These are phyloP conservation scores for Lomentospora prolificans DNA, from an alignment of 2,329 filamentous ascomycete genomes.

Conservation along the genomic window DNA sequence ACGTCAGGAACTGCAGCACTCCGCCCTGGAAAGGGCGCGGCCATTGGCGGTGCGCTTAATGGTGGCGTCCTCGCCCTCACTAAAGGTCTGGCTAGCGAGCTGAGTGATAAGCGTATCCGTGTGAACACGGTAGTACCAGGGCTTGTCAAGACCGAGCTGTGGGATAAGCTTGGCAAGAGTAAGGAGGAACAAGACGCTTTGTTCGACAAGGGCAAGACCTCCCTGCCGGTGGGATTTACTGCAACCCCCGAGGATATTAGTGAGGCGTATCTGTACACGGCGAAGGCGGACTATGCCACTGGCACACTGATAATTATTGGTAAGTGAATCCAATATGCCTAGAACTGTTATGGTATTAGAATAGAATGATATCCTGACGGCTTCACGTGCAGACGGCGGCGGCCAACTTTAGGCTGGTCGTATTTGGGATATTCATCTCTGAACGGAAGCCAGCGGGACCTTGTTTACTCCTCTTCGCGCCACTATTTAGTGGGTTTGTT, in stretches of 20 bases:
- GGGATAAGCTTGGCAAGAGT: conserved; percentile 20
- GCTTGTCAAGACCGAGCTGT: conserved; percentile 21
- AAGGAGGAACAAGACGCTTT: conserved; percentile 18
- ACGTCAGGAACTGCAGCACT: conserved; percentile 26
- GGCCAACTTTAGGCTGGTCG: background rate
- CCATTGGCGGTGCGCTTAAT: conserved; percentile 23
- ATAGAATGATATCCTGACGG: background rate
- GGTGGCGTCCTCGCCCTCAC: conserved; percentile 19
- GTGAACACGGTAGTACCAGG: conserved; percentile 23
- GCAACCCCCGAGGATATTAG: conserved; percentile 29
- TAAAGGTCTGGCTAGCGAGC: conserved; percentile 18
- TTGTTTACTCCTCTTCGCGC: no score
- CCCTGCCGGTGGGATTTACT: background rate
- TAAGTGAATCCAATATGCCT: background rate
- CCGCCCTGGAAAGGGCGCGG: conserved; percentile 24
- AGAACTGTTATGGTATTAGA: background rate
- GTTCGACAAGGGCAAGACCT: conserved; percentile 13
- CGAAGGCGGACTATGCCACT: conserved; percentile 30
- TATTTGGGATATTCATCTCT: background rate
- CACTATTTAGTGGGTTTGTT: no score
- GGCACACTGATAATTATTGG: conserved; percentile 18
- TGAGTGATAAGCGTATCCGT: conserved; percentile 17
- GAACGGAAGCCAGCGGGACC: no score
- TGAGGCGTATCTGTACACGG: conserved; percentile 32
- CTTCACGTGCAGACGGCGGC: background rate